Percentiles rank a stretch among this genome's conserved stretches.
These are phyloP conservation scores for Termitomyces sp. DNA, from an alignment of 768 basidiomycete species.

Conservation along the genomic window DNA sequence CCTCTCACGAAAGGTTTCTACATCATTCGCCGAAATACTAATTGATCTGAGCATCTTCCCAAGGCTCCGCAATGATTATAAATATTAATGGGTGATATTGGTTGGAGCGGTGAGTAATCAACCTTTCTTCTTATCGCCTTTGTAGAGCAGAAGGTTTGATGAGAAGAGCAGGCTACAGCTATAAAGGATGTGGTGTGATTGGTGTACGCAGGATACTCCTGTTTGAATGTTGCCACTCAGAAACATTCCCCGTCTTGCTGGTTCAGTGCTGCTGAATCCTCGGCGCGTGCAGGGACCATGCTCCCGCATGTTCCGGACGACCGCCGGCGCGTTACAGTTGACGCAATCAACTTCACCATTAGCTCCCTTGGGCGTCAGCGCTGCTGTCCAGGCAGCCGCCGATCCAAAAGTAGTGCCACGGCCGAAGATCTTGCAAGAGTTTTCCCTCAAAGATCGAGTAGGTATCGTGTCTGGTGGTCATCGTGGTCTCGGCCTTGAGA, in stretches of 20 bases:
- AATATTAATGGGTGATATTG: no score
- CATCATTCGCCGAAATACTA: background rate
- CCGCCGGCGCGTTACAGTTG: no score
- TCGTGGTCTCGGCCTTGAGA: background rate
- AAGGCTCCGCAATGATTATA: background rate
- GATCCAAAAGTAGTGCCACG: conserved; percentile 28
- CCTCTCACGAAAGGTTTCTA: background rate
- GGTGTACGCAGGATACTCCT: background rate
- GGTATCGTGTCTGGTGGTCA: background rate
- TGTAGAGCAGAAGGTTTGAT: background rate
- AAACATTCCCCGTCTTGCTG: background rate
- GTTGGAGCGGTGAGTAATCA: no score
- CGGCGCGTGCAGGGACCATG: background rate
- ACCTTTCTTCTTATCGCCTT: no score
- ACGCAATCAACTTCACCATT: conserved; percentile 48
- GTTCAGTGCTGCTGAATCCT: background rate
- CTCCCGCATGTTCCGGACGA: background rate
- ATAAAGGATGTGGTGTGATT: background rate
- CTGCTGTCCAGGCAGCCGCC: conserved; percentile 39
- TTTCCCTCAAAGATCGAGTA: background rate
- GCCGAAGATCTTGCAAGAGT: conserved; percentile 32
- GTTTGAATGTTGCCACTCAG: background rate
- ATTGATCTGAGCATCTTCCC: background rate
- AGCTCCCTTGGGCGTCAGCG: conserved; percentile 57
- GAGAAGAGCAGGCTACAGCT: background rate